Evolutionary conservation across 2,329 filamentous ascomycete species (phyloP).

Genomic region (Trichophaea hybrida): DNA sequence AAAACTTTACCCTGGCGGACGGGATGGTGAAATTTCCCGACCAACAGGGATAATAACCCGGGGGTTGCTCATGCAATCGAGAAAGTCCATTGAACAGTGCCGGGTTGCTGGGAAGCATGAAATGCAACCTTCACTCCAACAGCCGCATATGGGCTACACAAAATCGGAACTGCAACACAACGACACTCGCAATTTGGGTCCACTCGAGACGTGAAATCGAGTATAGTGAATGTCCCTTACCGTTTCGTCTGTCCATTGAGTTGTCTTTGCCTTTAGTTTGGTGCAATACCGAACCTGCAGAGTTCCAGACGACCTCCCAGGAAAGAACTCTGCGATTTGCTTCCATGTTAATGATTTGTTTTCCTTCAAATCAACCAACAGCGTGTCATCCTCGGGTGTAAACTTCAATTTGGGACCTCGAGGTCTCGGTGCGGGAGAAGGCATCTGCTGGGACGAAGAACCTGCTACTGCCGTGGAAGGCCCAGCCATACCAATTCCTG

Average conservation of each 20-base stretch:
- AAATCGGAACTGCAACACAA: no score
- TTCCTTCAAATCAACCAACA: constrained; percentile 82
- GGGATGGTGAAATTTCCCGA: background rate
- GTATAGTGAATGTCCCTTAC: constrained; percentile 34
- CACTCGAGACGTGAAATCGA: no score
- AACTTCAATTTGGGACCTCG: constrained; percentile 87
- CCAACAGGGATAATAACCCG: background rate
- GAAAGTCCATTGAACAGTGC: background rate
- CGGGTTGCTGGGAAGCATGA: constrained; percentile 1
- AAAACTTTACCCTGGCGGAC: background rate
- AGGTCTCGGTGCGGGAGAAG: constrained; percentile 47
- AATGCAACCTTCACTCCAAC: background rate
- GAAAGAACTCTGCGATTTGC: constrained; percentile 93
- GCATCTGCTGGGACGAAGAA: constrained; percentile 49
- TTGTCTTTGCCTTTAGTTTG: constrained; percentile 86
- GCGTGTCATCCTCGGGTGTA: constrained; percentile 75
- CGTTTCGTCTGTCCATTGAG: constrained; percentile 85
- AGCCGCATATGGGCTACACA: background rate
- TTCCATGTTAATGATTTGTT: constrained; percentile 94
- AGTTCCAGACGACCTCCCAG: constrained; percentile 75
- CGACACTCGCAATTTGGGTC: background rate
- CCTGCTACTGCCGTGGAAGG: constrained; percentile 26
- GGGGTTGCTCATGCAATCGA: background rate
- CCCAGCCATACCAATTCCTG: constrained; percentile 36
- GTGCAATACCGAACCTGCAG: constrained; percentile 90